Evolutionary conservation across 352 stramenopile species (phyloP), one percentile per base, ranked within the genome.

Genomic region (Globisporangium paroecandrum): DNA sequence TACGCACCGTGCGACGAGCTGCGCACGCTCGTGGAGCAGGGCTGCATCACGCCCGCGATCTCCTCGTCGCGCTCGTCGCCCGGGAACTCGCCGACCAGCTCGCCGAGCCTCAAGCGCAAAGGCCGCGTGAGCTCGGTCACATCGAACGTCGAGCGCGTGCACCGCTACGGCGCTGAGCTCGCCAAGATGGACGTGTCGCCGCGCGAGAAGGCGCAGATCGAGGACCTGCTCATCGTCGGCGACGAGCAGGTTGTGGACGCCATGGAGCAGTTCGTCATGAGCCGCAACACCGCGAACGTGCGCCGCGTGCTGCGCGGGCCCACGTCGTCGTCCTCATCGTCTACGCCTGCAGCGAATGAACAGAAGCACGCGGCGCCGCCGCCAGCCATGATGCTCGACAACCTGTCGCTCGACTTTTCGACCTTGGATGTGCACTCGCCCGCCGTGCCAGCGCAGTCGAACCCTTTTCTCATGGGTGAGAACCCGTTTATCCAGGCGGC

Each of bases 1-100:
- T 93, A 93, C 71, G 80, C 78, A 27, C 85, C 85, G 1, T 93
- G 85, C 64, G 81, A 91, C 3, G 85, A 93, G 75, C 78, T 93
- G 1, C 80, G 80, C 4, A 76, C 68, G n/a, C 73, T 93, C 1
- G 74, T 93, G 25, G 83, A 91, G 58, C 80, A 91, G 55, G 85
- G 83, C 24, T 91, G 83, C 63, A 74, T 93, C 61, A 93, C 85
- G 20, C 83, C 84, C 0, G 71, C 85, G 55, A 71, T 90, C 56
- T 32, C 54, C 8, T 41, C 58, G 1, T 56, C 73, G 0, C 51
- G 63, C 18, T 51, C 43, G 4, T 56, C 62, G 4, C 54, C 69
- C 1, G 24, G 66, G 7, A 54, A 59, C 27, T 82, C 75, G 64
- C 77, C 75, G 2, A 66, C 69, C 12, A 77, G 68, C n/a, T 93